phyloP scores from a whole-genome alignment of 73 alveolate species.

The Stentor coeruleus region DNA sequence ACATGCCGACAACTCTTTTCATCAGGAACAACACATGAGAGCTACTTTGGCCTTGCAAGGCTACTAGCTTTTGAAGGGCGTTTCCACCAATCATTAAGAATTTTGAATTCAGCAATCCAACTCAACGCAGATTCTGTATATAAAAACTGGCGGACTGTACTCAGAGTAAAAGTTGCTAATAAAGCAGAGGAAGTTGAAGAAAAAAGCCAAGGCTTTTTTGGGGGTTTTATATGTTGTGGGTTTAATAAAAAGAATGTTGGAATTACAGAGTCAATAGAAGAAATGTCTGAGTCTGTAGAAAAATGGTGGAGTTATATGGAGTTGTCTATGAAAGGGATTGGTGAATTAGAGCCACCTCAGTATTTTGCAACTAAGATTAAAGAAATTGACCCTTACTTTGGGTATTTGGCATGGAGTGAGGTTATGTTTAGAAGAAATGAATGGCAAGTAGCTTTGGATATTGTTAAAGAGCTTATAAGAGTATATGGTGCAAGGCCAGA shows the following conservation, averaged over 20 bases:
- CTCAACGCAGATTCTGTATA: neutral
- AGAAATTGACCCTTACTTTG: neutral
- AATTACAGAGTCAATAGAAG: neutral
- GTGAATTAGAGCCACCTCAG: neutral
- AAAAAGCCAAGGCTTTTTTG: neutral
- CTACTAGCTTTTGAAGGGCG: constrained; percentile 10
- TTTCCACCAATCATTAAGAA: neutral
- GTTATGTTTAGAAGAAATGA: neutral
- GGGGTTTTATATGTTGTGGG: neutral
- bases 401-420: neutral
- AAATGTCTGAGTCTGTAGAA: neutral
- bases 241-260: neutral
- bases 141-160: neutral
- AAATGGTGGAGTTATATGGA: neutral
- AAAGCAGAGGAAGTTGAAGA: neutral
- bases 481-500: neutral
- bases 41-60: constrained; percentile 15
- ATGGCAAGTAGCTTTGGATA: neutral
- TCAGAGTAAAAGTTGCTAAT: neutral
- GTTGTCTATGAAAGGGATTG: neutral
- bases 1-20: neutral
- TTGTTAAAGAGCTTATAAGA: neutral
- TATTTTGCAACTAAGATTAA: constrained; percentile 7
- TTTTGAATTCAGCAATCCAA: neutral
- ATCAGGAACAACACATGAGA: neutral